phyloP scores from a whole-genome alignment of 2,329 filamentous ascomycete genomes.

The Endoconidiophora laricicola region DNA sequence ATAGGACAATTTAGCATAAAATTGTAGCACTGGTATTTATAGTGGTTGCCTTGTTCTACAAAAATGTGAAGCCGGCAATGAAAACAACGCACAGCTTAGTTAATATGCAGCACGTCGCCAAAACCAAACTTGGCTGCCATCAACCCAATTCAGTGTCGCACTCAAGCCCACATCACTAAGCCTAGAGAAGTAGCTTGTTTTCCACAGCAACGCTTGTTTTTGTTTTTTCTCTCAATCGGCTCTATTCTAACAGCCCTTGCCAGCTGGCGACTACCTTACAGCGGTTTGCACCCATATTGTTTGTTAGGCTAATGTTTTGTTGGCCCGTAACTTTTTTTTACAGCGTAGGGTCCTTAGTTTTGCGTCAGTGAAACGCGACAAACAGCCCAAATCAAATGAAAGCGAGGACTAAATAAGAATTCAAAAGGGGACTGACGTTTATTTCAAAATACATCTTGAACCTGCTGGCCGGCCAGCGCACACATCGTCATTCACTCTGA shows the following conservation, averaged over 20 bases:
- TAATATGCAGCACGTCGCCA: background rate
- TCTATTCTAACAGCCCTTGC: background rate
- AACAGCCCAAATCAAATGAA: too few species aligned
- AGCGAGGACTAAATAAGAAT: too few species aligned
- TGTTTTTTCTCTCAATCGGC: slow-evolving; percentile 19
- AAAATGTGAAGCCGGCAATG: background rate
- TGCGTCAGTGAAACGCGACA: too few species aligned
- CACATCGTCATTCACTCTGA: too few species aligned
- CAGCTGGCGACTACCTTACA: background rate
- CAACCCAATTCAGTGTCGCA: background rate
- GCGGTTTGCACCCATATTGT: too few species aligned
- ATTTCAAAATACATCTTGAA: too few species aligned
- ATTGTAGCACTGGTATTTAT: background rate
- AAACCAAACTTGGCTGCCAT: background rate
- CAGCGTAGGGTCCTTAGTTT: too few species aligned
- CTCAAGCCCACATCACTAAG: background rate
- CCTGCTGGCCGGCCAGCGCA: too few species aligned
- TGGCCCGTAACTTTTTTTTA: too few species aligned
- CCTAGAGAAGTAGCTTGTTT: slow-evolving; percentile 8
- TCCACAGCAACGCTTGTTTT: slow-evolving; percentile 13
- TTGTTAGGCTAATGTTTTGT: background rate
- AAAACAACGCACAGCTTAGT: background rate
- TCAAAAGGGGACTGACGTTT: too few species aligned
- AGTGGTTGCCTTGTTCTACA: background rate
- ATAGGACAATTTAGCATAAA: background rate